phyloP scores from a whole-genome alignment of 768 basidiomycete genomes.

The Trametes punicea region DNA sequence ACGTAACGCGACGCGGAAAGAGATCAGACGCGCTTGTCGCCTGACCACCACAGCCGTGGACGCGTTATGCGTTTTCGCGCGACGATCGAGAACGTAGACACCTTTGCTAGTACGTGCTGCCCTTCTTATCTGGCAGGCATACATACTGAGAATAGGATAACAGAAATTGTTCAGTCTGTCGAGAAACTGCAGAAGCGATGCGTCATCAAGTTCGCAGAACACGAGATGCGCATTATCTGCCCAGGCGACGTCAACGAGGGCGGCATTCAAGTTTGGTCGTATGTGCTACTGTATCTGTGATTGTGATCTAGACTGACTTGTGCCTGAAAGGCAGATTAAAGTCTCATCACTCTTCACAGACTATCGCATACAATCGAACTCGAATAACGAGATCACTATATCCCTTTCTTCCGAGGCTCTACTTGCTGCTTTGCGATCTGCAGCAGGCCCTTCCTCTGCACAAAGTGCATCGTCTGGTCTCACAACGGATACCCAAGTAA shows the following conservation, averaged over 20 bases:
- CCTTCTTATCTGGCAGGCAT: not conserved
- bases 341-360: conserved; percentile 64
- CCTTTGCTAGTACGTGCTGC: conserved; percentile 34
- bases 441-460: conserved; percentile 18
- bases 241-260: conserved; percentile 76
- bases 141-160: not conserved
- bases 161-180: conserved; percentile 77
- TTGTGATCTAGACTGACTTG: conserved; percentile 4
- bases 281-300: conserved; percentile 23
- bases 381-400: conserved; percentile 76
- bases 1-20: not conserved
- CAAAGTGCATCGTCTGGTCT: conserved; percentile 43
- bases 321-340: conserved; percentile 53
- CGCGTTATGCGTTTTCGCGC: conserved; percentile 59
- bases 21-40: not conserved
- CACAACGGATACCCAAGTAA: conserved; percentile 54
- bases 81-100: conserved; percentile 52
- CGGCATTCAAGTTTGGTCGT: conserved; percentile 87
- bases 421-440: conserved; percentile 66
- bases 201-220: conserved; percentile 74
- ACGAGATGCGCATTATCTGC: conserved; percentile 80
- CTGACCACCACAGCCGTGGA: not conserved
- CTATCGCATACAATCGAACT: conserved; percentile 86
- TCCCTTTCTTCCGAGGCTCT: conserved; percentile 72
- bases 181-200: conserved; percentile 85